Conservation (phyloP, 441 rosid genomes). For the Hura crepitans region DNA sequence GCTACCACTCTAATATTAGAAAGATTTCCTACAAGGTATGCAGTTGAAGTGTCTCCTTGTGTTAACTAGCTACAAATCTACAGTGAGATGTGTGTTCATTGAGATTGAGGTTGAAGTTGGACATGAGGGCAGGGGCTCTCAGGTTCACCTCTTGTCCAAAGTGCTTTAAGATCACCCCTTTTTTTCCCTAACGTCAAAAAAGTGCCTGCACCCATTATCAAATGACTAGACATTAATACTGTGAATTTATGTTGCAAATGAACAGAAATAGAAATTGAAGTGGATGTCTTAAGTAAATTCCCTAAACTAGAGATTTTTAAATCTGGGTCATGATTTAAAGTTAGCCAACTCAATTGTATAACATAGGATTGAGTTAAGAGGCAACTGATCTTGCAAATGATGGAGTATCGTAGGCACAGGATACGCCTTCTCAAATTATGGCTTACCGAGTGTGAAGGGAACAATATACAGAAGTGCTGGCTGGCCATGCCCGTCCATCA, state of each 20-base stretch:
- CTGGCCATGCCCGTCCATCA: constrained; percentile 90
- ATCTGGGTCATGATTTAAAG: too few species aligned
- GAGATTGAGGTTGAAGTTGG: constrained; percentile 43
- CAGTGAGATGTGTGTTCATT: background rate
- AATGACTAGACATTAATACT: background rate
- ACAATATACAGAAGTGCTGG: constrained; percentile 84
- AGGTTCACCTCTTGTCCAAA: constrained; percentile 91
- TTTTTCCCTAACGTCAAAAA: constrained; percentile 70
- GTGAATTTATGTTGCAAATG: background rate
- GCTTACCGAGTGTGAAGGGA: constrained; percentile 75
- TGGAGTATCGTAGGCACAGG: too few species aligned
- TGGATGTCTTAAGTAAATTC: too few species aligned
- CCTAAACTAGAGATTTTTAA: too few species aligned
- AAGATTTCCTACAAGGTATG: constrained; percentile 11
- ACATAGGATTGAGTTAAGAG: too few species aligned
- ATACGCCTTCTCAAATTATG: background rate
- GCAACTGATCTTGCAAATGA: too few species aligned
- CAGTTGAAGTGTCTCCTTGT: background rate
- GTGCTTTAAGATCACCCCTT: constrained; percentile 76
- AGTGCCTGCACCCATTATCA: constrained; percentile 51
- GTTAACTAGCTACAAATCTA: background rate
- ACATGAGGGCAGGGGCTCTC: constrained; percentile 77
- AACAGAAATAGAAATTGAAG: background rate
- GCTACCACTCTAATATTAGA: background rate
- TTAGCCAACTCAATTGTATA: too few species aligned